A percentile compares a stretch with the other conserved stretches of the same genome.
phyloP scores from a whole-genome alignment of 495 filamentous ascomycete genomes.

The Neurospora hispaniola region DNA sequence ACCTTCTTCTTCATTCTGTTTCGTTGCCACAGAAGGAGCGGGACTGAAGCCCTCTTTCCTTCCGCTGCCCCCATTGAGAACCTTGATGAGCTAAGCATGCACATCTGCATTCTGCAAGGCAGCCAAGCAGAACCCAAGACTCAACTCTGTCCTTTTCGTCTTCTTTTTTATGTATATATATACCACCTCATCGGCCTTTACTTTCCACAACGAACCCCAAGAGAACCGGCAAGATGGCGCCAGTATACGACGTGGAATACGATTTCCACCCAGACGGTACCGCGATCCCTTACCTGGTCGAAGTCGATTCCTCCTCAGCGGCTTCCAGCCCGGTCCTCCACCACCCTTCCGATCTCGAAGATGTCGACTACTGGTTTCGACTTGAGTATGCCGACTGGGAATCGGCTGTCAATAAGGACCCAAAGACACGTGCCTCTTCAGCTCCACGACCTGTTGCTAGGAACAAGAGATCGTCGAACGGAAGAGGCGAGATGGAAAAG shows the following conservation, averaged over 20 bases:
- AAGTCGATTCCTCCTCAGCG: too few species aligned
- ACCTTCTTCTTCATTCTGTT: background rate
- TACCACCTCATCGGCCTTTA: too few species aligned
- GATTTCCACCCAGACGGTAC: too few species aligned
- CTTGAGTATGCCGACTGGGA: background rate
- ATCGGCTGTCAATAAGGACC: background rate
- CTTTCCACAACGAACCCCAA: too few species aligned
- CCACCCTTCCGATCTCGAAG: background rate
- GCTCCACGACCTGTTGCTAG: background rate
- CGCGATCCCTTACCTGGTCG: too few species aligned
- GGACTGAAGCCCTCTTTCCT: background rate
- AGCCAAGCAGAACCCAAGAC: background rate
- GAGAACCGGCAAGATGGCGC: too few species aligned
- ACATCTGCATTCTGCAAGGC: background rate
- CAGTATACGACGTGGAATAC: too few species aligned
- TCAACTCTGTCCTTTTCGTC: too few species aligned
- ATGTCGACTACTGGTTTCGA: background rate
- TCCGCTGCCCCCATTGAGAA: background rate
- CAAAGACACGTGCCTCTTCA: background rate
- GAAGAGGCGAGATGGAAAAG: background rate
- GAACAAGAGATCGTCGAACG: background rate
- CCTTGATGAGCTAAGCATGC: background rate
- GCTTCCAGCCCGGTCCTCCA: background rate
- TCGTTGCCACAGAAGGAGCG: background rate
- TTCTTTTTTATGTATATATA: too few species aligned